These are phyloP conservation scores for Anthostomella pinea DNA, from an alignment of 2,329 filamentous ascomycete genomes.

Conservation along the genomic window DNA sequence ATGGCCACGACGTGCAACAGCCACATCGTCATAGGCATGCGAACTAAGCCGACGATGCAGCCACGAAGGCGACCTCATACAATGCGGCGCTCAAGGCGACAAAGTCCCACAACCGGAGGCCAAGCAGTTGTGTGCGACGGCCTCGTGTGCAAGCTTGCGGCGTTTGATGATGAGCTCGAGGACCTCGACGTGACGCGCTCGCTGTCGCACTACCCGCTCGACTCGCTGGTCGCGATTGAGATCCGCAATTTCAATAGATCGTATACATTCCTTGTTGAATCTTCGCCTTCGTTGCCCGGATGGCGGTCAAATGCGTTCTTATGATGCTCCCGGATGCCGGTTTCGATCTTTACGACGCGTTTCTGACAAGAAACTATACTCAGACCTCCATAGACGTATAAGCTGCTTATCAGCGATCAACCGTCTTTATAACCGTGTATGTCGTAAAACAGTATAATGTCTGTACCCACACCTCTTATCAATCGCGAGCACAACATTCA, in stretches of 20 bases:
- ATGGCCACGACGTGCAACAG: slow-evolving; percentile 41
- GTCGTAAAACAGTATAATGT: too few species aligned
- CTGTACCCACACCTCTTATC: too few species aligned
- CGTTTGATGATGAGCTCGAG: slow-evolving; percentile 48
- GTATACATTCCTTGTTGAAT: too few species aligned
- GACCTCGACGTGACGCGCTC: slow-evolving; percentile 46
- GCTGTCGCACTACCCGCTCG: slow-evolving; percentile 42
- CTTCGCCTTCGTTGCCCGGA: too few species aligned
- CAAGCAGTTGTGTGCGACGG: slow-evolving; percentile 43
- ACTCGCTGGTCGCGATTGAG: slow-evolving; percentile 49
- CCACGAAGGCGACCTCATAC: slow-evolving; percentile 42
- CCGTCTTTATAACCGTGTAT: too few species aligned
- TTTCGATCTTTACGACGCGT: too few species aligned
- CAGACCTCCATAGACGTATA: too few species aligned
- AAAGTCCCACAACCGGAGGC: slow-evolving; percentile 43
- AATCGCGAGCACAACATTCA: too few species aligned
- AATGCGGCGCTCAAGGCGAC: slow-evolving; percentile 42
- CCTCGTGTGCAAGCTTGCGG: slow-evolving; percentile 46
- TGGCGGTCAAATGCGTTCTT: too few species aligned
- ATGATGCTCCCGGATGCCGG: too few species aligned
- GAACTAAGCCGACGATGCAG: slow-evolving; percentile 42
- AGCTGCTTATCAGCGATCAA: too few species aligned
- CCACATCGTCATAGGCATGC: slow-evolving; percentile 54
- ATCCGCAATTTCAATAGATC: slow-evolving; percentile 51
- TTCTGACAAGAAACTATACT: too few species aligned